Conservation (phyloP, 225 moss, liverwort and hornwort genomes). For the Pseudisothecium myosuroides region DNA sequence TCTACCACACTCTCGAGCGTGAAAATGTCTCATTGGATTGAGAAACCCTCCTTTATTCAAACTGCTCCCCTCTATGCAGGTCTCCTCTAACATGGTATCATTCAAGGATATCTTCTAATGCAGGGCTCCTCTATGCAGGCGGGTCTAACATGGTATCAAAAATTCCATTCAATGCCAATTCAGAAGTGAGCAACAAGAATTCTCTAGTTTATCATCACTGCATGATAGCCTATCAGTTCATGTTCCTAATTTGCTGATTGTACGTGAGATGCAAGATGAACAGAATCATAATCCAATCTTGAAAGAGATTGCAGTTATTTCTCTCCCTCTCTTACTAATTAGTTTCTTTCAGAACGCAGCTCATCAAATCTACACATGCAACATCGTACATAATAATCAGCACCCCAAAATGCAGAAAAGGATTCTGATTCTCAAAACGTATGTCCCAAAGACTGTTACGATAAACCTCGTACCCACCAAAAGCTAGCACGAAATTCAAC, state of each 20-base stretch:
- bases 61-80: neutral
- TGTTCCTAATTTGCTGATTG: neutral
- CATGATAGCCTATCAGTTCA: neutral
- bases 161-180: neutral
- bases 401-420: no score
- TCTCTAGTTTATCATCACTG: neutral
- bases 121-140: neutral
- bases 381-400: neutral
- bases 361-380: neutral
- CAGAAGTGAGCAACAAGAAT: neutral
- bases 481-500: no score
- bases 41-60: neutral
- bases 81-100: neutral
- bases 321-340: neutral
- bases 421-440: no score
- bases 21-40: neutral
- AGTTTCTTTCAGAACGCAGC: fast-evolving
- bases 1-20: no score
- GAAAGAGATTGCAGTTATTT: neutral
- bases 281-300: neutral
- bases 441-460: no score
- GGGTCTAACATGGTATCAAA: neutral
- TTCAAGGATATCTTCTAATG: neutral
- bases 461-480: no score
- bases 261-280: neutral